Evolutionary conservation across 306 rosid genomes (phyloP), one percentile per base, ranked within the genome.

Genomic region (Castanospermum australe): DNA sequence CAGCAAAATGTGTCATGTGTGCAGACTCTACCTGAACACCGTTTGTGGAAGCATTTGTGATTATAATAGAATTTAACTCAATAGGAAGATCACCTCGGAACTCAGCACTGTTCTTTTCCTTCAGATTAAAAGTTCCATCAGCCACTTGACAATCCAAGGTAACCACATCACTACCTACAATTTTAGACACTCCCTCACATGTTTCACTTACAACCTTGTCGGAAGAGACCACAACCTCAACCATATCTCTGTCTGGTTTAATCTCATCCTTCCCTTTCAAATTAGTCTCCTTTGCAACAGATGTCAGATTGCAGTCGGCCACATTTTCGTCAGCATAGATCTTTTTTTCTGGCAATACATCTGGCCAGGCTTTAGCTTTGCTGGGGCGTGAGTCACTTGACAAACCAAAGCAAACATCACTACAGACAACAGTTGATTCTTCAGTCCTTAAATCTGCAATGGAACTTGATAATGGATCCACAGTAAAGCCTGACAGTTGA

Each of bases 271-370:
- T 81, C 56, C 63, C 85, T 72, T 78, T 48, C 80, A 56, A 22
- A 74, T 51, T 17, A 17, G 25, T 20, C 75, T 51, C 77, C 73
- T 73, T 78, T n/a, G 20, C 77, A 66, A 55, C 72, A 66, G 75
- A 81, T 56, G 79, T 61, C 35, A 76, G 79, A 74, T 74, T 63
- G 81, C 74, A 35, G 42, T 50, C 81, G 17, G 63, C 60, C 71
- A 47, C 81, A 62, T 68, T 70, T 67, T 78, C 78, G 9, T 69
- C 24, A 41, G 51, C 42, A 41, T 33, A 30, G 21, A 39, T 55
- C 75, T 84, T 72, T 71, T 39, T 81, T 68, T 73, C 86, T 61
- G 50, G 85, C 50, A 68, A 47, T 12, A 45, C 82, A 80, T 78
- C 81, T 3, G 81, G 22, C 17, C 22, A 48, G 6, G 75, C 73